Evolutionary conservation across 1,284 basidiomycete genomes (phyloP).

Genomic region (Cutaneotrichosporon cutaneum): DNA sequence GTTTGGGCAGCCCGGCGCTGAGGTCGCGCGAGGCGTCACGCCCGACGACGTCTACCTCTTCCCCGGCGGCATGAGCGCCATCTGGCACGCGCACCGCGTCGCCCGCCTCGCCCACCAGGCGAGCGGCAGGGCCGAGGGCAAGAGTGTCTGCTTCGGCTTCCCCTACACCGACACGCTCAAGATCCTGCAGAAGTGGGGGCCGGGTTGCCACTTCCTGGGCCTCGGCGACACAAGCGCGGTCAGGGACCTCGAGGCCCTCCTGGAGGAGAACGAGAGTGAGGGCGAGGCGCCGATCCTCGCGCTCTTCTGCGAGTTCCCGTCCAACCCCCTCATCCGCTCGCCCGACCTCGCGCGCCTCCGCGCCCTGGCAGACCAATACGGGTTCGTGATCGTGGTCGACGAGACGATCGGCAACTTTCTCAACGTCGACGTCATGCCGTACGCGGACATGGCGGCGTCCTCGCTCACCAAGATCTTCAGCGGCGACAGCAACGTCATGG

Average conservation of each 20-base stretch:
- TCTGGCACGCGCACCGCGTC: slow-evolving; percentile 84
- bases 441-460: slow-evolving; percentile 89
- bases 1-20: slow-evolving; percentile 23
- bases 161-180: slow-evolving; percentile 98
- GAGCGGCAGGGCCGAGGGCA: slow-evolving; percentile 57
- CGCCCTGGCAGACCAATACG: slow-evolving; percentile 78
- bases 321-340: slow-evolving; percentile 86
- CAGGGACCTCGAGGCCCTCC: slow-evolving; percentile 66
- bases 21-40: slow-evolving; percentile 56
- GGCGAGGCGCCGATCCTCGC: slow-evolving; percentile 51
- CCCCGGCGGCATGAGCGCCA: slow-evolving; percentile 87
- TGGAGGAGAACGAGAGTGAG: slow-evolving; percentile 54
- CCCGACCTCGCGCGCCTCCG: slow-evolving; percentile 77
- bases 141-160: slow-evolving; percentile 92
- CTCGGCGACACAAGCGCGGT: slow-evolving; percentile 75
- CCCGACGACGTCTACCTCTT: slow-evolving; percentile 88
- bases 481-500: slow-evolving; percentile 95
- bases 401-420: slow-evolving; percentile 96
- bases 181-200: slow-evolving; percentile 94
- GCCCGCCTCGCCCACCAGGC: slow-evolving; percentile 57
- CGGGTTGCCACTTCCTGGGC: slow-evolving; percentile 88
- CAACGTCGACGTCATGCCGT: slow-evolving; percentile 88
- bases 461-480: slow-evolving; percentile 95
- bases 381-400: slow-evolving; percentile 87
- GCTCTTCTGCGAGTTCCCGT: slow-evolving; percentile 79